Evolutionary conservation across 768 basidiomycete species (phyloP).

Genomic region (Pisolithus orientalis): DNA sequence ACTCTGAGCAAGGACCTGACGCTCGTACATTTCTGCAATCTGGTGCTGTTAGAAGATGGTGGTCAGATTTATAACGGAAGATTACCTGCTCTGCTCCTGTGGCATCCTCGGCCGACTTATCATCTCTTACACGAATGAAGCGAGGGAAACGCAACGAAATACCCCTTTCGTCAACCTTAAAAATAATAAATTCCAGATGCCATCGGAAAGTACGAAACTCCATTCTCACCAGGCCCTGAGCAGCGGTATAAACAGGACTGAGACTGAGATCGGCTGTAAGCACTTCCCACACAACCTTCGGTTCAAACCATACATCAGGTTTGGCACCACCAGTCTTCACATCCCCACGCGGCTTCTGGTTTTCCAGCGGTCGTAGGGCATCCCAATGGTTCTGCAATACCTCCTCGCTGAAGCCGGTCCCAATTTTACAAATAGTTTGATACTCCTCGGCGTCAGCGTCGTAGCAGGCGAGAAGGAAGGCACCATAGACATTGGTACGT

Average conservation of each 20-base stretch:
- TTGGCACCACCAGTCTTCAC: slow-evolving; percentile 89
- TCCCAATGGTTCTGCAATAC: slow-evolving; percentile 74
- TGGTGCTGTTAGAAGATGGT: slow-evolving; percentile 22
- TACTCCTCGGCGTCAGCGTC: slow-evolving; percentile 91
- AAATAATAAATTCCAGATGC: neutral
- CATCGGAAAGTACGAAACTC: slow-evolving; percentile 1
- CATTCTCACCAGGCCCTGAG: slow-evolving; percentile 70
- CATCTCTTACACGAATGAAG: slow-evolving; percentile 88
- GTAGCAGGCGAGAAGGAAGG: slow-evolving; percentile 95
- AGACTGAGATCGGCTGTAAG: slow-evolving; percentile 94
- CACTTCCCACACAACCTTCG: slow-evolving; percentile 97
- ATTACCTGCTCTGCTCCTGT: slow-evolving; percentile 88
- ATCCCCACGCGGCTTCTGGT: slow-evolving; percentile 65
- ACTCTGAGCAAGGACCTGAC: slow-evolving; percentile 76
- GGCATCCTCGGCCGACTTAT: slow-evolving; percentile 88
- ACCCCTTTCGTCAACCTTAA: slow-evolving; percentile 78
- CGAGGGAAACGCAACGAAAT: slow-evolving; percentile 96
- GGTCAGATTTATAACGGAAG: neutral
- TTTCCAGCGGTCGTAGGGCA: slow-evolving; percentile 74
- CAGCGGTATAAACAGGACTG: slow-evolving; percentile 95
- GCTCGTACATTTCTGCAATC: slow-evolving; percentile 93
- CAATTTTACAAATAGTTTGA: slow-evolving; percentile 98
- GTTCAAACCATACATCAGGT: slow-evolving; percentile 97
- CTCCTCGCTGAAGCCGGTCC: slow-evolving; percentile 97
- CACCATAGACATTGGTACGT: slow-evolving; percentile 94